phyloP scores from a whole-genome alignment of 495 filamentous ascomycete genomes.

The Letharia columbiana region DNA sequence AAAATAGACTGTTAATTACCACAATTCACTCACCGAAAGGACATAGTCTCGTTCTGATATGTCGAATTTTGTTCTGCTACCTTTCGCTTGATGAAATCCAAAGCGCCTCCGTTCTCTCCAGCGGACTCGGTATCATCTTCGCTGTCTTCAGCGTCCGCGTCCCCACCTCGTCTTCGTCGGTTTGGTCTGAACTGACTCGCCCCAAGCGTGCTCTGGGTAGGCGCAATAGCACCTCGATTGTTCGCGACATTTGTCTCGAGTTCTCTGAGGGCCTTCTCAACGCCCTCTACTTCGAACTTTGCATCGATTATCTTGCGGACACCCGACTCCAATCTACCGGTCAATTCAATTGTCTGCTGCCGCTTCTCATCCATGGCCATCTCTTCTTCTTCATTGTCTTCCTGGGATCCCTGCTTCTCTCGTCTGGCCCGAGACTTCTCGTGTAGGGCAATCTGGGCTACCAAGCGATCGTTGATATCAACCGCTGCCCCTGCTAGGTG shows the following conservation, averaged over 20 bases:
- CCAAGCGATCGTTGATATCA: conserved; percentile 40
- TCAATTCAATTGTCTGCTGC: conserved; percentile 30
- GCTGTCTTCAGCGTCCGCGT: conserved; percentile 26
- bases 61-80: conserved; percentile 26
- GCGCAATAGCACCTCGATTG: conserved; percentile 15
- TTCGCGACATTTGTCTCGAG: conserved; percentile 30
- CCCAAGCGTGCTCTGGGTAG: conserved; percentile 27
- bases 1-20: not conserved
- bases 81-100: conserved; percentile 27
- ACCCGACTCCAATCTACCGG: conserved; percentile 33
- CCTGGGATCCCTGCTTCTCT: conserved; percentile 18
- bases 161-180: conserved; percentile 24
- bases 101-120: conserved; percentile 24
- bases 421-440: conserved; percentile 19
- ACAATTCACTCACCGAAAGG: conserved; percentile 1
- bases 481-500: conserved; percentile 38
- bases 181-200: conserved; percentile 19
- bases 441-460: conserved; percentile 27
- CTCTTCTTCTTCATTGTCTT: conserved; percentile 14
- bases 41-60: conserved; percentile 26
- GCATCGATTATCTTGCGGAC: conserved; percentile 38
- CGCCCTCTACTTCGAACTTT: conserved; percentile 29
- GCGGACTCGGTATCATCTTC: conserved; percentile 28
- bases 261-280: conserved; percentile 30
- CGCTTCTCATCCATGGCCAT: conserved; percentile 23